Evolutionary conservation across 331 rosid genomes (phyloP).

Genomic region (Acacia pycnantha): DNA sequence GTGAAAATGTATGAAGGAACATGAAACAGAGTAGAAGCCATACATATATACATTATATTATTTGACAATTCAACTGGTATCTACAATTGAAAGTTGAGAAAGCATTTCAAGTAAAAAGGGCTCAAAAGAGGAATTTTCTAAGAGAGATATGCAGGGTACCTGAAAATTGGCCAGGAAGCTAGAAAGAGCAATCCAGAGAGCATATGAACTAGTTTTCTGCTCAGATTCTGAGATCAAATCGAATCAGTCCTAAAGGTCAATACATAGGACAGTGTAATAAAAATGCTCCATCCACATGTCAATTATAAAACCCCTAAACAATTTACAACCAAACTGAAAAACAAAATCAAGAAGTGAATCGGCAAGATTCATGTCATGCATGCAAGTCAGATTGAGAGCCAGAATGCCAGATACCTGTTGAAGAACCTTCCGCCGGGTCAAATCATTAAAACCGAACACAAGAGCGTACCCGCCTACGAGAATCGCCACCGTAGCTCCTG

Average conservation of each 20-base stretch:
- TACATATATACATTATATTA: background rate
- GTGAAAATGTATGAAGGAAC: background rate
- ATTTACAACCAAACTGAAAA: background rate
- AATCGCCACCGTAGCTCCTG: slow-evolving; percentile 56
- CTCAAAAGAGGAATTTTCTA: background rate
- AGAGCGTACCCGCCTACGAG: slow-evolving; percentile 73
- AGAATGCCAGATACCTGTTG: slow-evolving; percentile 52
- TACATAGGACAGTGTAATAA: background rate
- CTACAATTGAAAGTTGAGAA: background rate
- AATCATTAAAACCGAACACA: slow-evolving; percentile 61
- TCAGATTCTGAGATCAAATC: slow-evolving; percentile 58
- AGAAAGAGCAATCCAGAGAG: slow-evolving; percentile 82
- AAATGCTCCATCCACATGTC: background rate
- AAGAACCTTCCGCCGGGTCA: slow-evolving; percentile 53
- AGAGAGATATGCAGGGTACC: slow-evolving; percentile 40
- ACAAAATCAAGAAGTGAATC: background rate
- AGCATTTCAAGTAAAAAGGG: background rate
- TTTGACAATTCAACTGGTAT: background rate
- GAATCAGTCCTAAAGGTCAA: background rate
- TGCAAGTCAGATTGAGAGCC: background rate
- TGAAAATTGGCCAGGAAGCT: slow-evolving; percentile 93
- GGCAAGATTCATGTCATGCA: background rate
- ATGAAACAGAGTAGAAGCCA: background rate
- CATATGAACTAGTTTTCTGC: slow-evolving; percentile 91
- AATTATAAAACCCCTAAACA: background rate